Percentiles rank a stretch among this genome's conserved stretches.
Conservation (phyloP, 345 rosid species). For the Bruguiera parviflora region DNA sequence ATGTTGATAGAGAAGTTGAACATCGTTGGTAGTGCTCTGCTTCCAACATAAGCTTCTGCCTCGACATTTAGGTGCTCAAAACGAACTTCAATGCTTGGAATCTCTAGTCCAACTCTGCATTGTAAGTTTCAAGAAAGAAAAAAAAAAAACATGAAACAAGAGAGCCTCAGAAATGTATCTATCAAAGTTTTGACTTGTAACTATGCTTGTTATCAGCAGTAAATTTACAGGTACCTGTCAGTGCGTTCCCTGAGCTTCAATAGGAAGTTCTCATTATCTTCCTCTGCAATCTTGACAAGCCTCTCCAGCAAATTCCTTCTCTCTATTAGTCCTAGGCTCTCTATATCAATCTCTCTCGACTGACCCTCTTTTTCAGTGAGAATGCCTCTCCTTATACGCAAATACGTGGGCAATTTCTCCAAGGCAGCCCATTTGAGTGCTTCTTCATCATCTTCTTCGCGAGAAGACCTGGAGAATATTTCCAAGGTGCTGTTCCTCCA, state of each 20-base stretch:
- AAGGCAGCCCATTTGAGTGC: constrained; percentile 90
- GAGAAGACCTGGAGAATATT: constrained; percentile 40
- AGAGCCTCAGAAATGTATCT: neutral
- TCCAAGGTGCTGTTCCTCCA: constrained; percentile 43
- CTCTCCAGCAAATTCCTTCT: constrained; percentile 67
- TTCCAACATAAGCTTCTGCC: constrained; percentile 59
- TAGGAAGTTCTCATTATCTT: constrained; percentile 83
- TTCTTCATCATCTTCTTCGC: constrained; percentile 59
- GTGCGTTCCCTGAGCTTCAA: constrained; percentile 73
- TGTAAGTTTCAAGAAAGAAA: neutral
- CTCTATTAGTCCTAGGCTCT: constrained; percentile 65
- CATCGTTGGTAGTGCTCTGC: constrained; percentile 61
- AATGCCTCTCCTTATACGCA: constrained; percentile 66
- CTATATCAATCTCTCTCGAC: constrained; percentile 54
- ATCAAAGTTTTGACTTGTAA: too few relatives aligned
- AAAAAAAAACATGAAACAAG: neutral
- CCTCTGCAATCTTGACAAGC: constrained; percentile 62
- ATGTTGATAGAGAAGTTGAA: constrained; percentile 47
- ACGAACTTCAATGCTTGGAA: constrained; percentile 86
- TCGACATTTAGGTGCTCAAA: constrained; percentile 65
- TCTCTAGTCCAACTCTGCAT: constrained; percentile 74
- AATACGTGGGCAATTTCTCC: constrained; percentile 75
- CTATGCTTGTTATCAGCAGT: neutral
- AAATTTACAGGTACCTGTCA: constrained; percentile 45
- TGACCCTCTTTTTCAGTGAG: constrained; percentile 48